A percentile compares a stretch with the other conserved stretches of the same genome.
Conservation (phyloP, 192 early-diverging fungal species). For the Entomortierella parvispora region DNA sequence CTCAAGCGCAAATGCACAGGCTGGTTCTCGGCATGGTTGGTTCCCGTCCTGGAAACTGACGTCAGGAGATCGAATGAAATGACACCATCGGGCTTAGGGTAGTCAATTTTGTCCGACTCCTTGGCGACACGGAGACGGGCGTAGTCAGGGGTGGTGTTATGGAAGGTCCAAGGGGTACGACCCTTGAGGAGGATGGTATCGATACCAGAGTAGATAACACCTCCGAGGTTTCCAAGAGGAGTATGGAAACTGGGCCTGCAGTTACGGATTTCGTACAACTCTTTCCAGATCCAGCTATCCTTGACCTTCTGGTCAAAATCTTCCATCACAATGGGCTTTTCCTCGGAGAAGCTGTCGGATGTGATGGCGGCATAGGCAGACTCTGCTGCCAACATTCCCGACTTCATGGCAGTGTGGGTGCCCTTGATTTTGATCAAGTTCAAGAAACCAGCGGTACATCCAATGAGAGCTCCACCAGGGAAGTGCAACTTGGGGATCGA, state of each 20-base stretch:
- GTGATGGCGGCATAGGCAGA: slow-evolving; percentile 81
- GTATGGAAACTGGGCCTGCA: slow-evolving; percentile 93
- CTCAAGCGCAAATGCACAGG: slow-evolving; percentile 90
- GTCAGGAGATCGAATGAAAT: slow-evolving; percentile 97
- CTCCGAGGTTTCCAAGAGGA: slow-evolving; percentile 87
- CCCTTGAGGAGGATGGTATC: slow-evolving; percentile 93
- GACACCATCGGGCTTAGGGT: slow-evolving; percentile 96
- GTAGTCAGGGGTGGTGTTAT: slow-evolving; percentile 86
- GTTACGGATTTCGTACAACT: slow-evolving; percentile 93
- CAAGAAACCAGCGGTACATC: slow-evolving; percentile 94
- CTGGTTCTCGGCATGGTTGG: slow-evolving; percentile 94
- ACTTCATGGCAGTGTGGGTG: slow-evolving; percentile 99
- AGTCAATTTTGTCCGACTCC: slow-evolving; percentile 83
- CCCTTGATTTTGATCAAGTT: slow-evolving; percentile 99
- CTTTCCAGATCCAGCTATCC: slow-evolving; percentile 90
- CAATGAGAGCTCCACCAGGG: slow-evolving; percentile 95
- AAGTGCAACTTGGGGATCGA: slow-evolving; percentile 94
- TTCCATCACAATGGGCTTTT: slow-evolving; percentile 74
- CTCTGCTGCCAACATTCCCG: slow-evolving; percentile 96
- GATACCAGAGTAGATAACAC: slow-evolving; percentile 87
- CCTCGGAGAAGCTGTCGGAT: slow-evolving; percentile 53
- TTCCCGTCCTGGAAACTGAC: slow-evolving; percentile 91
- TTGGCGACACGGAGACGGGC: slow-evolving; percentile 78
- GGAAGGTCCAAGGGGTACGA: slow-evolving; percentile 92
- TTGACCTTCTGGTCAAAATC: slow-evolving; percentile 85